Evolutionary conservation across 2,329 filamentous ascomycete species (phyloP).

Genomic region (Penicillium sp.): DNA sequence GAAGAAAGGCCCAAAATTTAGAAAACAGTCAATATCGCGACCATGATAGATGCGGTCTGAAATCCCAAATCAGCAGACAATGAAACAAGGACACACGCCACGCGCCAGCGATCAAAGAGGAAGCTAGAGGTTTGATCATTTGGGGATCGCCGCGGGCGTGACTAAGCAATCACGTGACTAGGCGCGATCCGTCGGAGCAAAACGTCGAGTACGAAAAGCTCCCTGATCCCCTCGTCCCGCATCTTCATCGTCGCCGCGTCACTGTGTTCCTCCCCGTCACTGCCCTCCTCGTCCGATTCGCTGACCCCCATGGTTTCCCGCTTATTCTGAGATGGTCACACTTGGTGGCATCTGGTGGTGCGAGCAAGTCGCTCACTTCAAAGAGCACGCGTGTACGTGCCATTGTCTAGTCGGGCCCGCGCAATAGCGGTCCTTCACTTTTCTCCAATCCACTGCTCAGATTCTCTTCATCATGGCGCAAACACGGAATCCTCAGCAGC

Average conservation of each 20-base stretch:
- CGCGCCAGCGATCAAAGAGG: neutral
- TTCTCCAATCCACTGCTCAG: constrained; percentile 6
- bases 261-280: neutral
- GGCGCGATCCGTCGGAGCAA: constrained; percentile 23
- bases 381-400: constrained; percentile 29
- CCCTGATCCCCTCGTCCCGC: constrained; percentile 13
- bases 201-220: constrained; percentile 19
- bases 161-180: too few relatives aligned
- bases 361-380: constrained; percentile 37
- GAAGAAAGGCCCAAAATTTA: too few relatives aligned
- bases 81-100: constrained; percentile 6
- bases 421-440: constrained; percentile 16
- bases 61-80: too few relatives aligned
- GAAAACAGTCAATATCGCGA: too few relatives aligned
- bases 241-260: constrained; percentile 6
- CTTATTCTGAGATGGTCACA: constrained; percentile 36
- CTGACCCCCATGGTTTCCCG: constrained; percentile 18
- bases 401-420: constrained; percentile 19
- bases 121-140: too few relatives aligned
- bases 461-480: constrained; percentile 51
- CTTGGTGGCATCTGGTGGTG: constrained; percentile 31
- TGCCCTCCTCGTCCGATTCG: constrained; percentile 1
- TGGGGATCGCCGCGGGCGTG: too few relatives aligned
- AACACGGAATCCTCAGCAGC: constrained; percentile 41
- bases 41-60: too few relatives aligned